Evolutionary conservation across 75 land plant species (phyloP).

Genomic region (Pinus taeda): DNA sequence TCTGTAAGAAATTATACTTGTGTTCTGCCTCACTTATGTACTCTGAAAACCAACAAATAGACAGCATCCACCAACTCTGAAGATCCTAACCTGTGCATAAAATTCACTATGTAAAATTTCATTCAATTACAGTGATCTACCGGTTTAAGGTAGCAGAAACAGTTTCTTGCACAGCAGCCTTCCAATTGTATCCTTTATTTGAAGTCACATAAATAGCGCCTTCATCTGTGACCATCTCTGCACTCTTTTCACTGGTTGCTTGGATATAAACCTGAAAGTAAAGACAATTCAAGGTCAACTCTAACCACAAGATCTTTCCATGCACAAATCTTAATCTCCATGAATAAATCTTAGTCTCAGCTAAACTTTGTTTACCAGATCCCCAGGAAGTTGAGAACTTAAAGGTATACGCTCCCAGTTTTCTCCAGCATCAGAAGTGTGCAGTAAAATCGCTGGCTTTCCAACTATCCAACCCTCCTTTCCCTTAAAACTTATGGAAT

Average conservation of each 20-base stretch:
- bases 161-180: constrained; percentile 97
- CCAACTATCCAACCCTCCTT: constrained; percentile 99
- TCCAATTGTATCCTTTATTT: constrained; percentile 97
- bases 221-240: constrained; percentile 98
- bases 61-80: neutral
- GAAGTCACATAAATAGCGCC: constrained; percentile 96
- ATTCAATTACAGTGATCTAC: constrained; percentile 24
- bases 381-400: constrained; percentile 94
- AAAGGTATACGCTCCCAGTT: constrained; percentile 95
- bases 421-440: constrained; percentile 86
- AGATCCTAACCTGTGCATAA: neutral
- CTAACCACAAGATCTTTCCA: neutral
- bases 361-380: constrained; percentile 57
- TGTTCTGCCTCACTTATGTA: too few relatives aligned
- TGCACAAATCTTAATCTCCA: neutral
- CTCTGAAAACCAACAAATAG: neutral
- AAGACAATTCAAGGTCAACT: neutral
- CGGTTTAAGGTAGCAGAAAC: constrained; percentile 97
- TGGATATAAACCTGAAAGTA: constrained; percentile 75
- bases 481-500: constrained; percentile 88
- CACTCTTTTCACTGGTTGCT: constrained; percentile 89
- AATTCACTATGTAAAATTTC: neutral
- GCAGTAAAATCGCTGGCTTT: constrained; percentile 90
- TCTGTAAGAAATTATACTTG: too few relatives aligned
- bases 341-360: neutral